phyloP scores from a whole-genome alignment of 495 filamentous ascomycete genomes.

The Staphylotrichum longicolle region DNA sequence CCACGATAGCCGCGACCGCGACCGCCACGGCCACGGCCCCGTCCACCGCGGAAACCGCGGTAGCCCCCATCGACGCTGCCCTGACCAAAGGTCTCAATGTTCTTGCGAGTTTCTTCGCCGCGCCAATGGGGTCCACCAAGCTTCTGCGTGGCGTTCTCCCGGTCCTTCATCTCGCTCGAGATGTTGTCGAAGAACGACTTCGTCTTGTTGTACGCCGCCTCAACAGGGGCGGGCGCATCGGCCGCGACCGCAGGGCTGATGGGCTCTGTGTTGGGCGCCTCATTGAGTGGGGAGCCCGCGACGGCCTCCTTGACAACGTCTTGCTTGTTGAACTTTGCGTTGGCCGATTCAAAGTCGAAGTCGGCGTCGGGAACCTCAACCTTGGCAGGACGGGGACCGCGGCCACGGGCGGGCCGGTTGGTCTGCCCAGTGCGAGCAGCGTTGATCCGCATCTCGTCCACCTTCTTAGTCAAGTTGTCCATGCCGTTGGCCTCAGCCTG shows the following conservation, averaged over 20 bases:
- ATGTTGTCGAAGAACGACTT: constrained; percentile 97
- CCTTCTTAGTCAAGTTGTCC: constrained; percentile 78
- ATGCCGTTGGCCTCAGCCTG: constrained; percentile 50
- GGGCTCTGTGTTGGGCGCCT: constrained; percentile 45
- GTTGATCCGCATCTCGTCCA: constrained; percentile 81
- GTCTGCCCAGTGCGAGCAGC: constrained; percentile 44
- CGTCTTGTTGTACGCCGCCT: constrained; percentile 73
- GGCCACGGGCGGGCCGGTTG: constrained; percentile 45
- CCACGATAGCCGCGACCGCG: constrained; percentile 51
- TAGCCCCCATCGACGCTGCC: constrained; percentile 88
- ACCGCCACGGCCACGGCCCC: constrained; percentile 57
- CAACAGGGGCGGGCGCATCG: constrained; percentile 37
- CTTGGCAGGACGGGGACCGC: constrained; percentile 58
- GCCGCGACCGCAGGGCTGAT: constrained; percentile 32
- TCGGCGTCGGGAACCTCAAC: constrained; percentile 85
- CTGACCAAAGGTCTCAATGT: constrained; percentile 98
- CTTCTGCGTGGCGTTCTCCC: constrained; percentile 64
- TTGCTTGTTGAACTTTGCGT: constrained; percentile 98
- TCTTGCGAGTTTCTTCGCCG: constrained; percentile 87
- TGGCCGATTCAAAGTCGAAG: constrained; percentile 89
- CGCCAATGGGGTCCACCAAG: constrained; percentile 87
- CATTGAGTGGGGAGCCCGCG: constrained; percentile 67
- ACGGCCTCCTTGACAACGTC: constrained; percentile 90
- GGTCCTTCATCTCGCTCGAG: constrained; percentile 84
- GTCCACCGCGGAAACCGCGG: constrained; percentile 69